Percentiles rank a stretch among this genome's conserved stretches.
phyloP scores from a whole-genome alignment of 805 yeast genomes.

The Komagataella pastoris region DNA sequence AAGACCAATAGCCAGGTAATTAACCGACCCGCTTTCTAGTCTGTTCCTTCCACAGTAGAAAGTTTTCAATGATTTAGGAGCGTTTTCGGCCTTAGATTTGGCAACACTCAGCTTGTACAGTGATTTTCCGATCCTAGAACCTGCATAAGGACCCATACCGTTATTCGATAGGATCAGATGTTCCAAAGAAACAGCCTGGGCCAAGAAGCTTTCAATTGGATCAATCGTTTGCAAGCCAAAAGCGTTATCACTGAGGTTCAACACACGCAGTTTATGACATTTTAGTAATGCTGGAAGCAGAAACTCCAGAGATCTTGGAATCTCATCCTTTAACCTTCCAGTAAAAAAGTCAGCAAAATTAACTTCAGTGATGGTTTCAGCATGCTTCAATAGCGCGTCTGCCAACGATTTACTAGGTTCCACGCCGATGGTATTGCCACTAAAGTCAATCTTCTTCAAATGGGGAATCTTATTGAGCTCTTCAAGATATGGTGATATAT shows the following conservation, averaged over 20 bases:
- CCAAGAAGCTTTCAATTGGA: constrained; percentile 67
- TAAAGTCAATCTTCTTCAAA: constrained; percentile 54
- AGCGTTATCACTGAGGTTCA: constrained; percentile 90
- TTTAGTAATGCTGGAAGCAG: constrained; percentile 62
- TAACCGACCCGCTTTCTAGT: constrained; percentile 88
- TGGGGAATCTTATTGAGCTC: constrained; percentile 28
- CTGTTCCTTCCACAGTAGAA: constrained; percentile 96
- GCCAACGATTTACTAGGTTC: constrained; percentile 73
- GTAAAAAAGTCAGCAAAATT: constrained; percentile 90
- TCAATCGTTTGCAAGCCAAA: constrained; percentile 93
- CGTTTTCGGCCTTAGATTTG: constrained; percentile 33
- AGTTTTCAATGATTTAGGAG: constrained; percentile 50
- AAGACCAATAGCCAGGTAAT: constrained; percentile 73
- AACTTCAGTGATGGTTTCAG: constrained; percentile 40
- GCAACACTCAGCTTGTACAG: constrained; percentile 57
- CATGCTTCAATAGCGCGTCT: constrained; percentile 27
- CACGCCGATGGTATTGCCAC: constrained; percentile 92
- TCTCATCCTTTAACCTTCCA: constrained; percentile 89
- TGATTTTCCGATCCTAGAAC: constrained; percentile 85
- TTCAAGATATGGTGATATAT: constrained; percentile 56
- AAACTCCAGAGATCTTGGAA: constrained; percentile 66
- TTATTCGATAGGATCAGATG: constrained; percentile 86
- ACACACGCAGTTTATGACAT: constrained; percentile 53
- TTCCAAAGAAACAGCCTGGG: constrained; percentile 65
- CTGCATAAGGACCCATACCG: constrained; percentile 98